Evolutionary conservation across 2,329 filamentous ascomycete species (phyloP).

Genomic region (Aureobasidium sp.): DNA sequence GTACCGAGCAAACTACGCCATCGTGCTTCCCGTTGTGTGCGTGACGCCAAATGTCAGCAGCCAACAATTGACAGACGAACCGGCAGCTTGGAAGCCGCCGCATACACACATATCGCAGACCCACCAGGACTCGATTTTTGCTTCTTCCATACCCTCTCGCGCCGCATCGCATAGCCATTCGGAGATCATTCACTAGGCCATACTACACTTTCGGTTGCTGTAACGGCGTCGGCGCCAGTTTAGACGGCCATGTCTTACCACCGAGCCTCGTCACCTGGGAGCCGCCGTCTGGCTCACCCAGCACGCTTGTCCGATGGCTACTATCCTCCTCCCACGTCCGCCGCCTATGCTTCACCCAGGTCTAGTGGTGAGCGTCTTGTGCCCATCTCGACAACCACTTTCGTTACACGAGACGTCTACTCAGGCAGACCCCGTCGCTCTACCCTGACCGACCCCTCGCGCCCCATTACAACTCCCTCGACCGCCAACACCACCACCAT

Average conservation of each 20-base stretch:
- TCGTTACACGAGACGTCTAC: constrained; percentile 33
- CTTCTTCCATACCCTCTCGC: background rate
- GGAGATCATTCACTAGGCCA: background rate
- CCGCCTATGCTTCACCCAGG: constrained; percentile 24
- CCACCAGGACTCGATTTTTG: constrained; percentile 6
- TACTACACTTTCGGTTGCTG: background rate
- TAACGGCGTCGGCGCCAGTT: constrained; percentile 1
- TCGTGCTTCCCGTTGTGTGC: constrained; percentile 1
- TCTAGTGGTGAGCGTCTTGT: constrained; percentile 27
- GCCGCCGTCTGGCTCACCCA: constrained; percentile 25
- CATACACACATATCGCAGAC: background rate
- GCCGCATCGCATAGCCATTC: background rate
- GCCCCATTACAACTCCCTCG: constrained; percentile 18
- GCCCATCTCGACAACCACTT: constrained; percentile 28
- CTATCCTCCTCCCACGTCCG: constrained; percentile 13
- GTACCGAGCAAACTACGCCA: constrained; percentile 2
- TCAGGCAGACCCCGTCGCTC: constrained; percentile 36
- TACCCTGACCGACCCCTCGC: constrained; percentile 31
- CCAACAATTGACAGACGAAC: background rate
- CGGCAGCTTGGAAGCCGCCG: constrained; percentile 1
- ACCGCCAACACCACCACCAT: constrained; percentile 28
- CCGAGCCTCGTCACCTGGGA: constrained; percentile 26
- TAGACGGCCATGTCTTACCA: constrained; percentile 19
- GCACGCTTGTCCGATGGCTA: constrained; percentile 24
- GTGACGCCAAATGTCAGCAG: constrained; percentile 6